phyloP scores from a whole-genome alignment of 345 rosid genomes.

The Populus euphratica region DNA sequence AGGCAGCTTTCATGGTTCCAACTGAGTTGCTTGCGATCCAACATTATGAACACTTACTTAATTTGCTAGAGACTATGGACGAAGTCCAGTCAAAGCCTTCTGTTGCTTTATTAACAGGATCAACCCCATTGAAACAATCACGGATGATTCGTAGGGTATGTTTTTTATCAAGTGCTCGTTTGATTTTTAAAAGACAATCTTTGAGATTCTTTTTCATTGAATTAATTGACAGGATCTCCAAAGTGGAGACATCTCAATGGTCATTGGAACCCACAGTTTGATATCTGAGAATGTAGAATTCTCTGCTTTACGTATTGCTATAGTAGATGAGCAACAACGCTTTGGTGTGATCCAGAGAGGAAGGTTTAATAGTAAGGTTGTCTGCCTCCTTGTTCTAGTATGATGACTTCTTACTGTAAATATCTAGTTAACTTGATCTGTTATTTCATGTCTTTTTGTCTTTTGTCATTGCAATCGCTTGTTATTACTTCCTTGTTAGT shows the following conservation, averaged over 20 bases:
- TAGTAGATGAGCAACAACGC: conserved; percentile 97
- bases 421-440: not conserved
- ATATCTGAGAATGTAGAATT: conserved; percentile 84
- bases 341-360: conserved; percentile 99
- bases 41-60: conserved; percentile 73
- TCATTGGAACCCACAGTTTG: conserved; percentile 92
- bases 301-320: conserved; percentile 80
- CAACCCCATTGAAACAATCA: conserved; percentile 73
- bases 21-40: conserved; percentile 95
- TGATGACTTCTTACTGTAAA: not conserved
- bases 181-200: conserved; percentile 10
- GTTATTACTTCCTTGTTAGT: not conserved
- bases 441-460: not conserved
- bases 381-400: conserved; percentile 15
- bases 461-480: not conserved
- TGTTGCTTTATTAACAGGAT: conserved; percentile 85
- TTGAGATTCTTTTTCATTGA: conserved; percentile 16
- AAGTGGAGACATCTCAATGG: conserved; percentile 72
- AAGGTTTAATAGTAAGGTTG: conserved; percentile 91
- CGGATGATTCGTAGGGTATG: conserved; percentile 85
- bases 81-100: conserved; percentile 59
- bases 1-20: conserved; percentile 99
- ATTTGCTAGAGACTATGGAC: conserved; percentile 65
- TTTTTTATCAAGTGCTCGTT: conserved; percentile 17
- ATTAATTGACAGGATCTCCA: conserved; percentile 63